Base-by-base conservation (phyloP, 495 filamentous ascomycete genomes). In the Neurospora hispaniola region DNA sequence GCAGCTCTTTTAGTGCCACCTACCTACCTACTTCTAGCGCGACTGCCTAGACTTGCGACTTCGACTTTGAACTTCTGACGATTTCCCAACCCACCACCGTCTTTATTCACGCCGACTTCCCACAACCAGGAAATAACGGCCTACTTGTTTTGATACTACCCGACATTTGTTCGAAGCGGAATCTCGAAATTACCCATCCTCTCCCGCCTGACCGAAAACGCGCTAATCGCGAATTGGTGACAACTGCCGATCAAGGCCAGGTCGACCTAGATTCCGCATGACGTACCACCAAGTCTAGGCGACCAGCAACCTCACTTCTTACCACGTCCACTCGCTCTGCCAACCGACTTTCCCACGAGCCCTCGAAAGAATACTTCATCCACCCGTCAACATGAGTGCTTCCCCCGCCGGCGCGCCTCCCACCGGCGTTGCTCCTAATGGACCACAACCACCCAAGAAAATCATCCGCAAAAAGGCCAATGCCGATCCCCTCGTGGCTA, bases 401-500 rank as follows among this genome's bases (percentile, higher is more conserved):
- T 89, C 89, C 44, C 88, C 87, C 42, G 82, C 87, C 54, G 81
- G 81, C 39, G 73, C 73, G 41, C 80, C 84, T 2, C n/a, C 69
- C 31, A 66, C 68, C 59, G 66, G 69, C 14, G 20, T 48, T 18
- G 74, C 74, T 69, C 75, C 75, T 54, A 84, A 82, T 71, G 84
- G 84, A 71, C 79, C 79, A 72, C 84, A 80, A 72, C 83, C 84
- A 42, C 87, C 78, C 14, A 76, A 80, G 14, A 77, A 74, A 5
- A 78, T 84, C 40, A 77, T 82, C 12, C 83, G 83, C 35, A 83
- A 82, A 72, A 86, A 85, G 38, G 86, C 85, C 74, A 80, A 82
- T 69, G 71, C 70, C 48, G 88, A 96, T 76, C 92, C 92, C 3
- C 81, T 93, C 18, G 88, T 92, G 27, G 85, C 90, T 71, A 86